These are phyloP conservation scores for Smallanthus sonchifolius DNA, from an alignment of 129 eudicot species.

Conservation along the genomic window DNA sequence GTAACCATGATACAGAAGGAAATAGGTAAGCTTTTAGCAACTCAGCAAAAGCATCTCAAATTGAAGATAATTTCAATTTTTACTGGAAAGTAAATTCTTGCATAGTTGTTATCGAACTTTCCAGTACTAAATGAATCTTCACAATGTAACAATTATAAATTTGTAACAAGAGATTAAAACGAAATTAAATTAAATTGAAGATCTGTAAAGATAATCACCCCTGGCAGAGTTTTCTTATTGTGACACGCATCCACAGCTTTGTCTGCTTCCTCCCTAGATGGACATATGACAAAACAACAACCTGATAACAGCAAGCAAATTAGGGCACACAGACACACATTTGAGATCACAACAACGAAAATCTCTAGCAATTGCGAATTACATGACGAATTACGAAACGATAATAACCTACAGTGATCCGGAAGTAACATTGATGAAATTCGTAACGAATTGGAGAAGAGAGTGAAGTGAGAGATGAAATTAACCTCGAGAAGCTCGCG, in stretches of 20 bases:
- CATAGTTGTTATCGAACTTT: slow-evolving; percentile 14
- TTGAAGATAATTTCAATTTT: background rate
- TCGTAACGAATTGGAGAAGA: background rate
- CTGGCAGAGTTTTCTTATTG: slow-evolving; percentile 85
- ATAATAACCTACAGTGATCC: slow-evolving; percentile 33
- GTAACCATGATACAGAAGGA: background rate
- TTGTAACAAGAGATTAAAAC: background rate
- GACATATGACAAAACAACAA: slow-evolving; percentile 90
- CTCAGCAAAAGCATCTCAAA: background rate
- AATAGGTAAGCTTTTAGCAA: background rate
- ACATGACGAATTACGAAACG: background rate
- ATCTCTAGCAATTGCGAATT: slow-evolving; percentile 1
- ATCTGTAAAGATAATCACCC: slow-evolving; percentile 52
- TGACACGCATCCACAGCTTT: slow-evolving; percentile 87
- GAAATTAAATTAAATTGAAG: slow-evolving; percentile 14
- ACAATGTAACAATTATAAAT: background rate
- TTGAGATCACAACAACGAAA: background rate
- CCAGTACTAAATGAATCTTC: background rate
- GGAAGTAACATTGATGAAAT: slow-evolving; percentile 4
- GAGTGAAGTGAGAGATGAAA: background rate
- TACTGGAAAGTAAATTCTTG: background rate
- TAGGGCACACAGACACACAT: slow-evolving; percentile 33
- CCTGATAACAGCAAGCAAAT: slow-evolving; percentile 49
- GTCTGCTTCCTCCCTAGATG: slow-evolving; percentile 94
- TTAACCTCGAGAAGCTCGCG: slow-evolving; percentile 87